Base-by-base conservation (phyloP, 352 stramenopile species). In the Elongisporangium senticosum region DNA sequence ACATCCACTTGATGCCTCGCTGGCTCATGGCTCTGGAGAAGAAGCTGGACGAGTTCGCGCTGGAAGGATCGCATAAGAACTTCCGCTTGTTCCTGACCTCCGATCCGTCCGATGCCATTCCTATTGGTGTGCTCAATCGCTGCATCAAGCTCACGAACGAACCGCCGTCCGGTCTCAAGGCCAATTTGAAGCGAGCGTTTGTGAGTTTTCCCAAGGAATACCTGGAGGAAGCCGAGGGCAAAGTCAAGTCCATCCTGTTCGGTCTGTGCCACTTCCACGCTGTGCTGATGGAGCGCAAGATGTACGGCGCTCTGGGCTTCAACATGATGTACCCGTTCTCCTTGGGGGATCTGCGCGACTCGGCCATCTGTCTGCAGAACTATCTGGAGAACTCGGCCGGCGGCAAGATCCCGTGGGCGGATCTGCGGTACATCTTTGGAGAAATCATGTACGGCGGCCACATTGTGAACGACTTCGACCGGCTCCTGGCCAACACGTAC, bases 271-370 rank as follows among this genome's bases (percentile, higher is more conserved):
- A 98, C 75, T 99, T 98, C 72, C 96, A 99, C 67, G 95, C 95
- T 11, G 84, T 98, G 54, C 90, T 99, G 56, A 98, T 98, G 90
- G 96, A 99, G 69, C 86, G 96, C 33, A 99, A 99, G 69, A 96
- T 98, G 77, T 99, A 98, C 68, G 96, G 96, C 4, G 91, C 95
- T 14, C 92, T 98, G 58, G 96, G 96, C n/a, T 99, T 97, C 79
- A 99, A 99, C 65, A 99, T 99, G 95, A 98, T 98, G 75, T 99
- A 99, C 65, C 95, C 95, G 5, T 99, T 99, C 72, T 97, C 89
- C 22, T 89, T 98, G 53, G 95, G 96, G 15, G 96, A 99, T 67
- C 76, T 99, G 55, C 88, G 90, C 39, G 96, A 98, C 69, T 98
- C 89, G 26, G 89, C 94, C 3, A 97, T 97, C 57, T 98, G 90